phyloP scores from a whole-genome alignment of 768 basidiomycete genomes.

The Saitozyma podzolica region DNA sequence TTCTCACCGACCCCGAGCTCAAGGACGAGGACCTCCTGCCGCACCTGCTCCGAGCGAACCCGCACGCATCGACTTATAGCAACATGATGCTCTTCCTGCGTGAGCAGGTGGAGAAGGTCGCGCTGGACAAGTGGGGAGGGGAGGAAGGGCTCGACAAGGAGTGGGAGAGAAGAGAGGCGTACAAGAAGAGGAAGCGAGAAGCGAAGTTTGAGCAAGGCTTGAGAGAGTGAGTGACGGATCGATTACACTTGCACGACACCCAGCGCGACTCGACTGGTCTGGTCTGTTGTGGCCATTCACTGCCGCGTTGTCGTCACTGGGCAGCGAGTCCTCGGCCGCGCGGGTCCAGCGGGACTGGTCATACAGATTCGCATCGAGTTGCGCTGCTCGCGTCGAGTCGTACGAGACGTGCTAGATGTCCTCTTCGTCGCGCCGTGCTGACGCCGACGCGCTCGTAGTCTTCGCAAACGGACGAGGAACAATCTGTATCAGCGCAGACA shows the following conservation, averaged over 20 bases:
- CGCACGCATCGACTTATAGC: constrained; percentile 88
- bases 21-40: constrained; percentile 88
- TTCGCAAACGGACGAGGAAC: constrained; percentile 80
- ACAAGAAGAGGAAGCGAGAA: constrained; percentile 86
- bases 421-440: no score
- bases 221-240: constrained; percentile 59
- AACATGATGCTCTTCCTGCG: constrained; percentile 99
- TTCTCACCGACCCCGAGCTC: constrained; percentile 90
- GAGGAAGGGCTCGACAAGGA: constrained; percentile 86
- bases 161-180: constrained; percentile 71
- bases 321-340: no score
- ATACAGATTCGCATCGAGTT: no score
- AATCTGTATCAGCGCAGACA: constrained; percentile 84
- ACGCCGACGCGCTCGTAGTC: constrained; percentile 26
- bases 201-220: constrained; percentile 93
- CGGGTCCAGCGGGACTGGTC: no score
- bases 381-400: no score
- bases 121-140: constrained; percentile 97
- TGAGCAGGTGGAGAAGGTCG: constrained; percentile 84
- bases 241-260: not conserved
- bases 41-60: constrained; percentile 90
- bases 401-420: no score
- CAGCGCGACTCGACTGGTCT: not conserved
- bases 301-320: no score
- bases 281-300: not conserved